Conservation (phyloP, 371 early-diverging fungal species). For the Choanephora cucurbitarum region DNA sequence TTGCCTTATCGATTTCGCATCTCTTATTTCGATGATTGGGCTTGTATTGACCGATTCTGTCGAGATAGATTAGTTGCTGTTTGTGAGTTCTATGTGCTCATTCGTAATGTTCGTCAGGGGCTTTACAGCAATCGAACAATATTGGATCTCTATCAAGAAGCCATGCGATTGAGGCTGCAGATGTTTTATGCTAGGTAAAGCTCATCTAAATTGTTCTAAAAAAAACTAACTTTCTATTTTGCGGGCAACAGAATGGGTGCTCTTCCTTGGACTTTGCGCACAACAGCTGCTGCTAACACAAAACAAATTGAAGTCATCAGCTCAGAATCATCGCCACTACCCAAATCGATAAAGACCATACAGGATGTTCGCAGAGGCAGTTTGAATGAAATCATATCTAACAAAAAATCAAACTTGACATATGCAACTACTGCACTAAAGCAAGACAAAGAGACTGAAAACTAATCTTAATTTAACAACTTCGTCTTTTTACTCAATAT, state of each 20-base stretch:
- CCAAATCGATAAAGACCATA: constrained; percentile 19
- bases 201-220: neutral
- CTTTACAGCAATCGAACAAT: constrained; percentile 73
- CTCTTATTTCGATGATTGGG: constrained; percentile 81
- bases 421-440: no score
- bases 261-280: constrained; percentile 47
- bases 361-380: constrained; percentile 25
- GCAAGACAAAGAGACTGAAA: no score
- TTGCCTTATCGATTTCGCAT: constrained; percentile 82
- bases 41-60: constrained; percentile 84
- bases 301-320: constrained; percentile 13
- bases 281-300: neutral
- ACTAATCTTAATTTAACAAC: no score
- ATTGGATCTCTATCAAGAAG: constrained; percentile 81
- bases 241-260: constrained; percentile 45
- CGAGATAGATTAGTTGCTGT: constrained; percentile 91
- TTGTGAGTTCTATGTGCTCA: constrained; percentile 92
- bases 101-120: constrained; percentile 86
- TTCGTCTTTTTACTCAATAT: no score
- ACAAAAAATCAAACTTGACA: no score
- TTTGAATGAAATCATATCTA: constrained; percentile 9
- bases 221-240: neutral
- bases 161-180: constrained; percentile 77
- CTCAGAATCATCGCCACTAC: constrained; percentile 30
- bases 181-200: constrained; percentile 84